phyloP scores from a whole-genome alignment of 805 yeast species.

The Lipomyces spencermartinsiae region DNA sequence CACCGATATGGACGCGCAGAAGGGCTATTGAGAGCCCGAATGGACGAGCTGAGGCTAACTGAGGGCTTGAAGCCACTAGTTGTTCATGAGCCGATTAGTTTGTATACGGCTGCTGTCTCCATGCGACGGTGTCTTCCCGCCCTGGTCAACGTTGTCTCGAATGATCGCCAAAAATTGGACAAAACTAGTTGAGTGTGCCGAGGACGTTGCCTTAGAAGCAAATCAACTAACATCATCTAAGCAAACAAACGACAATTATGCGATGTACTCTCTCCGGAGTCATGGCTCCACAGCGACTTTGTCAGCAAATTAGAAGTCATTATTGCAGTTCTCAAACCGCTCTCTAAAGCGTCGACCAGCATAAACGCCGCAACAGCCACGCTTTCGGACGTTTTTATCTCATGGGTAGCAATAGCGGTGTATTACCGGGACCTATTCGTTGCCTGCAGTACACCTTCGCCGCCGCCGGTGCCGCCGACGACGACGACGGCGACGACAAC shows the following conservation, averaged over 20 bases:
- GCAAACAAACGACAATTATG: constrained; percentile 23
- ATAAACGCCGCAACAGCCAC: constrained; percentile 23
- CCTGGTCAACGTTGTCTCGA: constrained; percentile 13
- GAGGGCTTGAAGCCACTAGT: constrained; percentile 18
- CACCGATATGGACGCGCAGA: constrained; percentile 29
- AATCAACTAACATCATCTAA: neutral
- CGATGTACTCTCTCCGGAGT: constrained; percentile 26
- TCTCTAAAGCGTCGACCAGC: constrained; percentile 22
- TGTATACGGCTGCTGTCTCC: constrained; percentile 29
- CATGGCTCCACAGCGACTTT: constrained; percentile 32
- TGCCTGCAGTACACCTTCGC: neutral
- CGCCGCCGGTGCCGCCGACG: constrained; percentile 11
- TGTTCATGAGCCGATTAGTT: constrained; percentile 21
- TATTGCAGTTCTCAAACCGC: constrained; percentile 27
- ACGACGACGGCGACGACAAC: neutral
- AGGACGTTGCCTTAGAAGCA: neutral
- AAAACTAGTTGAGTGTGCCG: constrained; percentile 16
- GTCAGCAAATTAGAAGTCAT: constrained; percentile 24
- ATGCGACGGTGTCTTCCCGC: constrained; percentile 32
- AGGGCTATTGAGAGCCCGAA: constrained; percentile 9
- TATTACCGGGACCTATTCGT: constrained; percentile 31
- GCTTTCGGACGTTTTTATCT: constrained; percentile 28
- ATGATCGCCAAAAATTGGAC: constrained; percentile 22
- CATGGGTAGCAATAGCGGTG: constrained; percentile 31
- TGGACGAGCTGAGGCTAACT: constrained; percentile 21